Percentiles rank a stretch among this genome's conserved stretches.
phyloP scores from a whole-genome alignment of 2,329 filamentous ascomycete genomes.

The Fusarium sp. region DNA sequence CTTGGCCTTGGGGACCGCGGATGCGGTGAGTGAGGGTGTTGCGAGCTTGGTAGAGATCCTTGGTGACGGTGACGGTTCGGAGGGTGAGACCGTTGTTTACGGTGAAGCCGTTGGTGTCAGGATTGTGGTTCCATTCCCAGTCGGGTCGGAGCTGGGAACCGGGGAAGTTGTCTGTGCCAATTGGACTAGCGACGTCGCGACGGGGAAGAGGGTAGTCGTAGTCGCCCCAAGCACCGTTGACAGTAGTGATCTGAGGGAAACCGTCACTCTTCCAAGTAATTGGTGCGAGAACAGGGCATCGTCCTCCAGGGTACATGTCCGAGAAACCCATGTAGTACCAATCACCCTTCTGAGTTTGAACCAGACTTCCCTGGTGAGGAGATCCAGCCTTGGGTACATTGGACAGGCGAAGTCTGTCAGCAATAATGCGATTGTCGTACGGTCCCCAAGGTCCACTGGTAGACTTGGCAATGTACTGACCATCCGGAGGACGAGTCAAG shows the following conservation, averaged over 20 bases:
- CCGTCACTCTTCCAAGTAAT: slow-evolving; percentile 47
- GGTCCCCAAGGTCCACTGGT: slow-evolving; percentile 58
- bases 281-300: slow-evolving; percentile 67
- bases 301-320: slow-evolving; percentile 64
- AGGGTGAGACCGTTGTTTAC: slow-evolving; percentile 16
- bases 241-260: neutral
- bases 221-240: slow-evolving; percentile 10
- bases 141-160: neutral
- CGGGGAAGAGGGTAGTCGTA: slow-evolving; percentile 11
- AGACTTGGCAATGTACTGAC: slow-evolving; percentile 61
- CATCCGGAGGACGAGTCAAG: slow-evolving; percentile 56
- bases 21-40: slow-evolving; percentile 13
- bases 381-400: slow-evolving; percentile 57
- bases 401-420: slow-evolving; percentile 48
- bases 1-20: slow-evolving; percentile 5
- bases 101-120: neutral
- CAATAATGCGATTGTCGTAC: slow-evolving; percentile 59
- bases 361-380: slow-evolving; percentile 66
- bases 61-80: slow-evolving; percentile 10
- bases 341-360: slow-evolving; percentile 61
- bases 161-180: slow-evolving; percentile 4
- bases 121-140: slow-evolving; percentile 25
- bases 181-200: neutral
- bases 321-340: slow-evolving; percentile 70
- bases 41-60: slow-evolving; percentile 15